Evolutionary conservation across 2,329 filamentous ascomycete species (phyloP).

Genomic region (Fusarium siculi): DNA sequence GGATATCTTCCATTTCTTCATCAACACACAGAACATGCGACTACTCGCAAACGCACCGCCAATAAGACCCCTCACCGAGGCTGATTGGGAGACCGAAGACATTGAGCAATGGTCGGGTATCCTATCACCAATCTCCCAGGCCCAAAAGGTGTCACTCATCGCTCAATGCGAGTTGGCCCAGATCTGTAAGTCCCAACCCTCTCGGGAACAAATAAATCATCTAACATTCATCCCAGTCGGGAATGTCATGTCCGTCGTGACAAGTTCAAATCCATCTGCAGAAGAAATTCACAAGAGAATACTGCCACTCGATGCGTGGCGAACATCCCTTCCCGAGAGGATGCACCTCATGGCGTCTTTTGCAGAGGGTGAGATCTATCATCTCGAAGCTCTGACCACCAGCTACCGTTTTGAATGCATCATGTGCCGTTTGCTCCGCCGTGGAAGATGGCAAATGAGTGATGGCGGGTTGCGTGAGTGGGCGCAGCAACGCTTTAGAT

Average conservation of each 20-base stretch:
- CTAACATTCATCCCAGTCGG: not conserved
- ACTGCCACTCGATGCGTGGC: not conserved
- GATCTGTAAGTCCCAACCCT: not conserved
- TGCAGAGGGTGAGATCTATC: not conserved
- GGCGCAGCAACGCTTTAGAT: slow-evolving; percentile 24
- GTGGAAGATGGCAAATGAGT: slow-evolving; percentile 1
- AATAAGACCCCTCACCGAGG: not conserved
- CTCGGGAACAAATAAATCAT: fast-evolving
- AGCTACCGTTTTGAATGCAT: slow-evolving; percentile 34
- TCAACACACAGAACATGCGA: slow-evolving; percentile 12
- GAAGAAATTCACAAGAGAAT: not conserved
- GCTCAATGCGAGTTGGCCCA: slow-evolving; percentile 15
- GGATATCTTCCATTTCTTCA: slow-evolving; percentile 25
- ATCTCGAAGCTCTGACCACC: not conserved
- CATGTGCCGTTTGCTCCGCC: slow-evolving; percentile 21
- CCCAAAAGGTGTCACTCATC: slow-evolving; percentile 14
- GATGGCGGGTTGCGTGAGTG: not conserved
- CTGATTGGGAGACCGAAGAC: slow-evolving; percentile 29
- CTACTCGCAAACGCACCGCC: not conserved
- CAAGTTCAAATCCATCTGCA: not conserved
- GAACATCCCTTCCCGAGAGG: not conserved
- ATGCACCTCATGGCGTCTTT: not conserved
- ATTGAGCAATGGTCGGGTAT: not conserved
- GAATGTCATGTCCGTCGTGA: not conserved
- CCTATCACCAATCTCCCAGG: not conserved